Conservation (phyloP, 2,329 filamentous ascomycete species). For the Thelonectria rubi region DNA sequence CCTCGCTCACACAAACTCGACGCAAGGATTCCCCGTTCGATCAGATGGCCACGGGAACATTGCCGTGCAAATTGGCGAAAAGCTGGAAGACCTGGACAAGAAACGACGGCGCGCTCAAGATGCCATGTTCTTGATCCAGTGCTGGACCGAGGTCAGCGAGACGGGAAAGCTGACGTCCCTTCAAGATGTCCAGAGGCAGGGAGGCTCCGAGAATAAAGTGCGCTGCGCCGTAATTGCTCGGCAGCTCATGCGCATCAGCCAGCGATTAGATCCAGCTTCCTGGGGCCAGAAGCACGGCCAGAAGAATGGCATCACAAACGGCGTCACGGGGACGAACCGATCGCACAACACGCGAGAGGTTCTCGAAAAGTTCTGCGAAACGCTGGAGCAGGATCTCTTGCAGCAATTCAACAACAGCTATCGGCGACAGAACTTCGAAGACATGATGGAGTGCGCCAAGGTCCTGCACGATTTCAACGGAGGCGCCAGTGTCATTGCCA, state of each 20-base stretch:
- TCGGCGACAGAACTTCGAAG: constrained; percentile 91
- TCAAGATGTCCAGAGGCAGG: constrained; percentile 86
- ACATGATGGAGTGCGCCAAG: constrained; percentile 96
- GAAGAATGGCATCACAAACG: constrained; percentile 60
- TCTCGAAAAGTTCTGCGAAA: constrained; percentile 96
- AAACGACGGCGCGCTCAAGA: constrained; percentile 91
- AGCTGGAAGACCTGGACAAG: constrained; percentile 91
- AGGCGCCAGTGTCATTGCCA: constrained; percentile 90
- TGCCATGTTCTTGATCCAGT: constrained; percentile 93
- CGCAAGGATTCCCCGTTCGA: constrained; percentile 45
- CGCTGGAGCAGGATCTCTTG: constrained; percentile 91
- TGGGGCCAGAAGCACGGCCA: constrained; percentile 72
- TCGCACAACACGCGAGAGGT: constrained; percentile 81
- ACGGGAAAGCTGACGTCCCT: constrained; percentile 86
- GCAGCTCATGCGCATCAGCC: constrained; percentile 93
- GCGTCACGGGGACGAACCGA: constrained; percentile 50
- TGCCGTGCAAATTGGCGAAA: constrained; percentile 93
- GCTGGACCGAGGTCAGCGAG: constrained; percentile 95
- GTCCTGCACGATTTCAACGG: constrained; percentile 96
- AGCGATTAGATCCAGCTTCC: constrained; percentile 81
- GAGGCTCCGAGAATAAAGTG: constrained; percentile 90
- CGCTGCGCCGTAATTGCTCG: constrained; percentile 92
- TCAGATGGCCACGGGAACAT: constrained; percentile 78
- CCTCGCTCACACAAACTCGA: constrained; percentile 68
- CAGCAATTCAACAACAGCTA: constrained; percentile 99